Evolutionary conservation across 2,329 filamentous ascomycete genomes (phyloP), one percentile per base, ranked within the genome.

Genomic region (Xylariaceae sp.): DNA sequence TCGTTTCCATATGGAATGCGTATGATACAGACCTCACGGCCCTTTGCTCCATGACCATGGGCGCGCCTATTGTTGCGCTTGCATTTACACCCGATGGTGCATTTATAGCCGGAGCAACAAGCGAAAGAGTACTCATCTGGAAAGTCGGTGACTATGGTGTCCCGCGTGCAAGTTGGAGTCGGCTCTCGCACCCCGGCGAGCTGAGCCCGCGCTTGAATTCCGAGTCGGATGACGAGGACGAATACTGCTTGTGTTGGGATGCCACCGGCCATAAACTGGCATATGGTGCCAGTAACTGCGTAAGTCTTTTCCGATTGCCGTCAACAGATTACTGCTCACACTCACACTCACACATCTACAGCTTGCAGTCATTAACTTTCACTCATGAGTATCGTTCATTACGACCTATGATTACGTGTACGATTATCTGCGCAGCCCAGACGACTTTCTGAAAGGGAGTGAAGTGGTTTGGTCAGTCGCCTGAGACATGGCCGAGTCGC

Each of bases 201-300:
- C 71, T 80, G 30, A 85, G 78, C 55, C 81, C 81, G 18, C 80
- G 76, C 62, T 74, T 74, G 43, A 76, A 74, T 34, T 72, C 74
- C 6, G 78, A 80, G 21, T 65, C 72, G 0, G 81, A 84, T 19
- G 81, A 84, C 42, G 81, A 84, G 59, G 79, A 84, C 43, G 78
- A 80, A 56, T 80, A 85, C 61, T 84, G 80, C 51, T 65, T 86
- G 16, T 78, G 77, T 59, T 86, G 83, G 83, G 82, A 86, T 68
- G 73, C 77, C 4, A 77, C 77, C 47, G 83, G 83, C 5, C 77
- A 81, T 57, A 84, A 80, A 61, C 71, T 86, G 53, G 83, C 83
- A 0, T 86, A 85, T 65, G 83, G 82, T 15, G 78, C 80, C 5
- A 85, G 84, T 61, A 85, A 78, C 61, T 72, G 79, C 65, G 82